Conservation (phyloP, 2,329 filamentous ascomycete species). For the Colletotrichum gloeosporioides region DNA sequence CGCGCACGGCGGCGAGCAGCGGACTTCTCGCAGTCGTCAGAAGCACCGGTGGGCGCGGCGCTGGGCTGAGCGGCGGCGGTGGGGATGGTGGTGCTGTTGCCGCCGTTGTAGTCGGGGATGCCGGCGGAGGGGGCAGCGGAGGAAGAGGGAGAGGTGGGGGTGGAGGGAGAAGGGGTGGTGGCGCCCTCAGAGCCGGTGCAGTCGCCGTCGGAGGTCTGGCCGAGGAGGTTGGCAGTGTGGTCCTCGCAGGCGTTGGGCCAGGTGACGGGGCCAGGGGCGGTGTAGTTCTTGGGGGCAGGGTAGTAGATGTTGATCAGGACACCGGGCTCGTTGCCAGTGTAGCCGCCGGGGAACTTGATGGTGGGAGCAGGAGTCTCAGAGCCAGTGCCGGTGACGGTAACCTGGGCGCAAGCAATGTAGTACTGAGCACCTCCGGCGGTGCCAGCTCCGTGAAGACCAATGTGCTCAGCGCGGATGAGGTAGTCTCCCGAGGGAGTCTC, state of each 20-base stretch:
- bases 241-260: constrained; percentile 41
- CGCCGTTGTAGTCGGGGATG: constrained; percentile 16
- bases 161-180: constrained; percentile 9
- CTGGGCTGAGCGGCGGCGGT: background rate
- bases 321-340: constrained; percentile 36
- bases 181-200: constrained; percentile 31
- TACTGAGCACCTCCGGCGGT: constrained; percentile 38
- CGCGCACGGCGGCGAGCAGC: constrained; percentile 16
- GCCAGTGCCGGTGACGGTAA: constrained; percentile 36
- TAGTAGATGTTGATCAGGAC: constrained; percentile 40
- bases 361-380: constrained; percentile 31
- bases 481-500: constrained; percentile 40
- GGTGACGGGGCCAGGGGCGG: constrained; percentile 34
- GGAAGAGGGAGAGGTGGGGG: background rate
- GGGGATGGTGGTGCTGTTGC: constrained; percentile 10
- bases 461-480: constrained; percentile 41
- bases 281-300: constrained; percentile 36
- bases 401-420: constrained; percentile 41
- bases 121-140: constrained; percentile 19
- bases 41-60: background rate
- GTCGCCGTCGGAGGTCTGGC: constrained; percentile 37
- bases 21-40: constrained; percentile 3
- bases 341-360: constrained; percentile 38
- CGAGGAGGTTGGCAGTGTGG: constrained; percentile 40
- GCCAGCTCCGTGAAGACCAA: constrained; percentile 38